Conservation (phyloP, 441 rosid species). For the Adansonia grandidieri region DNA sequence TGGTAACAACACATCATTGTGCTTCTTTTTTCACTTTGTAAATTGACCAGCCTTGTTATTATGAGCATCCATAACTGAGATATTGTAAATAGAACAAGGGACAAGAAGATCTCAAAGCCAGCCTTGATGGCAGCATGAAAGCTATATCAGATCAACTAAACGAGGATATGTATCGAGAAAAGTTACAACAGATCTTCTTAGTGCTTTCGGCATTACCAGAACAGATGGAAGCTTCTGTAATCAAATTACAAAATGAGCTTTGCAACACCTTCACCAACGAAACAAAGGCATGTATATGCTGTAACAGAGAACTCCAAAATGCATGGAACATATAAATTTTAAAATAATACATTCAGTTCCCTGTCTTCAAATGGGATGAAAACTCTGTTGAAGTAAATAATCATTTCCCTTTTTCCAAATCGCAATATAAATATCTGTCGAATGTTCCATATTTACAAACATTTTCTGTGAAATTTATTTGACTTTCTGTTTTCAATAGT, state of each 20-base stretch:
- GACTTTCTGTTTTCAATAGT: neutral
- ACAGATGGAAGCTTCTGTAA: slow-evolving; percentile 56
- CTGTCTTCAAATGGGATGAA: slow-evolving; percentile 19
- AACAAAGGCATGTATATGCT: slow-evolving; percentile 52
- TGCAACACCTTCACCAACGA: slow-evolving; percentile 52
- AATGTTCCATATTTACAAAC: neutral
- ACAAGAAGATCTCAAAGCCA: slow-evolving; percentile 62
- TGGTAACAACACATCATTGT: slow-evolving; percentile 53
- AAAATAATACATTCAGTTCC: neutral
- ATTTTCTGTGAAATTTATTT: neutral
- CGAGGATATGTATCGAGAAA: slow-evolving; percentile 53
- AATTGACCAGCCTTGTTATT: slow-evolving; percentile 16
- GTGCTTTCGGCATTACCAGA: slow-evolving; percentile 58
- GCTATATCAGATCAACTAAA: slow-evolving; percentile 58
- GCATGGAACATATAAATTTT: neutral
- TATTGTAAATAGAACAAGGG: slow-evolving; percentile 60
- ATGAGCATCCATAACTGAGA: slow-evolving; percentile 26
- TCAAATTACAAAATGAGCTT: slow-evolving; percentile 57
- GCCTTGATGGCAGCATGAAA: slow-evolving; percentile 61
- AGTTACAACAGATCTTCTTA: slow-evolving; percentile 49
- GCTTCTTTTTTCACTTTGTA: slow-evolving; percentile 29
- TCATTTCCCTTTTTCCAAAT: slow-evolving; percentile 4
- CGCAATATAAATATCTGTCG: neutral
- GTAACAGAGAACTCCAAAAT: slow-evolving; percentile 14
- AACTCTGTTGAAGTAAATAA: neutral